Conservation (phyloP, 106 monocot species). For the Dioscorea alata region DNA sequence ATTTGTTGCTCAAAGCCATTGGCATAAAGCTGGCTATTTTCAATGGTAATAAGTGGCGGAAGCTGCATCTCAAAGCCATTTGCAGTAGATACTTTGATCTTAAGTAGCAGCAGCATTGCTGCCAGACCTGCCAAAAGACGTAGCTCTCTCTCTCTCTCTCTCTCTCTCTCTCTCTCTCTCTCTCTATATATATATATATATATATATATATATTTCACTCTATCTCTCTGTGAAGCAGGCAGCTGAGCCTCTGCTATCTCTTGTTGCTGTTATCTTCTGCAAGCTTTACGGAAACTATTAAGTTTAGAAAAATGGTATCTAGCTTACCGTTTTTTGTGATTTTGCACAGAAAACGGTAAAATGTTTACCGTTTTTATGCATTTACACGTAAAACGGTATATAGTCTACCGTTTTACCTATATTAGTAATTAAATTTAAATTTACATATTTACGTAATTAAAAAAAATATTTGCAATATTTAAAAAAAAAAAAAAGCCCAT, state of each 20-base stretch:
- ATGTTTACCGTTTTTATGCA: too few relatives aligned
- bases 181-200: too few relatives aligned
- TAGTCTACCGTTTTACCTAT: too few relatives aligned
- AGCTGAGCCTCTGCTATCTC: conserved; percentile 25
- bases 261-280: conserved; percentile 44
- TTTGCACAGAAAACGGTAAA: too few relatives aligned
- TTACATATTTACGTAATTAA: too few relatives aligned
- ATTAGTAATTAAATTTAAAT: too few relatives aligned
- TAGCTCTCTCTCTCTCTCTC: conserved; percentile 17
- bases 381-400: too few relatives aligned
- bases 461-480: too few relatives aligned
- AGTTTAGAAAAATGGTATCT: too few relatives aligned
- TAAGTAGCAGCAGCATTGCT: conserved; percentile 6
- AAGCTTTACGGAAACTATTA: conserved; percentile 67
- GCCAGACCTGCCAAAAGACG: conserved; percentile 2
- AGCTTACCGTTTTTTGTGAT: too few relatives aligned
- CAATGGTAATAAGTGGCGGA: conserved; percentile 14
- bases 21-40: conserved; percentile 3
- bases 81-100: conserved; percentile 12
- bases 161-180: conserved; percentile 13
- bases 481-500: too few relatives aligned
- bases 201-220: background rate
- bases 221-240: conserved; percentile 8
- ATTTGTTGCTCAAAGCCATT: background rate
- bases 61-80: conserved; percentile 19